A percentile compares a stretch with the other conserved stretches of the same genome.
Conservation (phyloP, 2,329 filamentous ascomycete species). For the Immersiporthe knoxdaviesiana region DNA sequence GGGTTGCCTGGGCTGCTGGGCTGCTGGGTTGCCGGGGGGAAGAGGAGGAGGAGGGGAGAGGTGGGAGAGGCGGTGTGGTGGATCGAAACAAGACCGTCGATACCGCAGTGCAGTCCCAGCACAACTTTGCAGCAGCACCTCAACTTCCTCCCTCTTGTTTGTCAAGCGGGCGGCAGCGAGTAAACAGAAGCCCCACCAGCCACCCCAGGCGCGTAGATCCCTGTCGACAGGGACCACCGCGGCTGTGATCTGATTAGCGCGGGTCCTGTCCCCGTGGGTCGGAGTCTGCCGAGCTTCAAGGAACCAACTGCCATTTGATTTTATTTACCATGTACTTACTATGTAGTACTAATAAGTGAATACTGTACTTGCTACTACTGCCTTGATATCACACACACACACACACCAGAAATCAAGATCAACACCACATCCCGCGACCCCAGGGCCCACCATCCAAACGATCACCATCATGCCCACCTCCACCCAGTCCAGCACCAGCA, state of each 20-base stretch:
- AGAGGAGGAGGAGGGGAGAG: background rate
- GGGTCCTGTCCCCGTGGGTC: background rate
- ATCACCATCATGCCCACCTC: conserved; percentile 42
- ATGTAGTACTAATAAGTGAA: no score
- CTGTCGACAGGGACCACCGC: conserved; percentile 10
- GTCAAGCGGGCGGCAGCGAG: background rate
- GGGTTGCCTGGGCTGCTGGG: conserved; percentile 1
- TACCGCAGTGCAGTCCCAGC: background rate
- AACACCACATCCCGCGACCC: background rate
- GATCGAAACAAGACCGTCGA: background rate
- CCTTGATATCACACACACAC: no score
- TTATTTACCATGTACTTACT: background rate
- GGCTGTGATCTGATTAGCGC: conserved; percentile 7
- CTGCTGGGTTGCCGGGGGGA: no score
- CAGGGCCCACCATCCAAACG: background rate
- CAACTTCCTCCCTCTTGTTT: background rate
- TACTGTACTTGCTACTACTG: no score
- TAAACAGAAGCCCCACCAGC: conserved; percentile 16
- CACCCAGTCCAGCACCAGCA: conserved; percentile 49
- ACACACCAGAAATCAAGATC: background rate
- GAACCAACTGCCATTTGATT: background rate
- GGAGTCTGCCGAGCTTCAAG: background rate
- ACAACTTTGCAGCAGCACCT: background rate
- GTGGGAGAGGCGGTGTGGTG: conserved; percentile 17
- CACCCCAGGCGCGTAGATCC: conserved; percentile 12